Evolutionary conservation across 441 rosid genomes (phyloP), one percentile per base, ranked within the genome.

Genomic region (Sinapis alba): DNA sequence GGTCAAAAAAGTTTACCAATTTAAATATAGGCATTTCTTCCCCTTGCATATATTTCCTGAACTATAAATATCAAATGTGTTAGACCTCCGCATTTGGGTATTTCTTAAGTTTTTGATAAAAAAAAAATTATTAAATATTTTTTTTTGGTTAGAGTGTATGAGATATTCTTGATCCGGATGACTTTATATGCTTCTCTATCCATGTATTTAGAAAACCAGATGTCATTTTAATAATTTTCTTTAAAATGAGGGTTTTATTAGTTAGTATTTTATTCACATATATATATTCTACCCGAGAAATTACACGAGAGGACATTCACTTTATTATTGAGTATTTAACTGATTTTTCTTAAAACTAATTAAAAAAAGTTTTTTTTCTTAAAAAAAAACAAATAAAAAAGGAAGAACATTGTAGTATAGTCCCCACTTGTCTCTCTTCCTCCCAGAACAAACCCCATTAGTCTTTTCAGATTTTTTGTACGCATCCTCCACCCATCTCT

Each of bases 391-490:
- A 71, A 60, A 54, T 24, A 63, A 45, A 27, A 27, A 19, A 38
- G 5, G 20, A 45, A 36, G 74, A 72, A 67, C 78, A 72, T 28
- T 72, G 78, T 72, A 72, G 74, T 67, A 56, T 68, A 78, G 81
- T 72, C 70, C 81, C 81, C 81, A 78, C 81, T 78, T 68, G 78
- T 72, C 65, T 68, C 70, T 62, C 78, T 71, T 78, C 74, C 15
- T 61, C 80, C n/a, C 80, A 71, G 72, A 72, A 72, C 61, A 71
- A 66, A 72, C 78, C 81, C 60, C 69, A 78, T 53, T 78, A 72
- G 69, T 72, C 81, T 78, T 78, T 78, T 72, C 81, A 72, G 78
- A 72, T 71, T 72, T 78, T 78, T 72, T 78, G 77, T 78, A 23
- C 78, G 56, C 74, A 58, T 78, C 78, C 65, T 60, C 72, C 77